phyloP scores from a whole-genome alignment of 192 early-diverging fungal species.

The Coemansia furcata region DNA sequence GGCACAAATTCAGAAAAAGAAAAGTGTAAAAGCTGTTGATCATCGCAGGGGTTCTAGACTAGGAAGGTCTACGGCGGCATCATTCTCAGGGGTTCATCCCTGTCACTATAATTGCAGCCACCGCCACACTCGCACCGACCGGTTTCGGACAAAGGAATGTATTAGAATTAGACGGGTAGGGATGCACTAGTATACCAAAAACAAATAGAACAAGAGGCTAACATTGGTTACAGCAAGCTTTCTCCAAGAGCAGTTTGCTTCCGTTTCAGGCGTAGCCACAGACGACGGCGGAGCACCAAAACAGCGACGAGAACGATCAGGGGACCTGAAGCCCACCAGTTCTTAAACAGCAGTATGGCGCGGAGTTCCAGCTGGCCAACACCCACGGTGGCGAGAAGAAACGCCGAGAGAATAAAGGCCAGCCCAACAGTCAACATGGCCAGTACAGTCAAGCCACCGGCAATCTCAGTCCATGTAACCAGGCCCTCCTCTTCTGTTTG shows the following conservation, averaged over 20 bases:
- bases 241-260: not conserved
- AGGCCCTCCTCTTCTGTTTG: not conserved
- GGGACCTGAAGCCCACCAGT: conserved; percentile 33
- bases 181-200: not conserved
- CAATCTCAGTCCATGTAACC: conserved; percentile 36
- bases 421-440: conserved; percentile 22
- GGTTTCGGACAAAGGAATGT: too few relatives aligned
- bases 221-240: not conserved
- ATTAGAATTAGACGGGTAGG: not conserved
- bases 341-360: conserved; percentile 27
- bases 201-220: not conserved
- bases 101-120: not conserved
- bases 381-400: conserved; percentile 40
- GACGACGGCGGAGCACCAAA: conserved; percentile 16
- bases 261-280: conserved; percentile 15
- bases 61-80: not conserved
- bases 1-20: not conserved
- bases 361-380: conserved; percentile 49
- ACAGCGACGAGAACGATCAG: conserved; percentile 13
- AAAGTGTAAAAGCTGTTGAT: not conserved
- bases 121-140: not conserved
- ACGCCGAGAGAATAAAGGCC: conserved; percentile 30
- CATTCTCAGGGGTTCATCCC: not conserved
- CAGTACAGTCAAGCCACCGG: conserved; percentile 31
- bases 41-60: not conserved